phyloP scores from a whole-genome alignment of 139 green algal genomes.

The Chlamydomonas incerta region DNA sequence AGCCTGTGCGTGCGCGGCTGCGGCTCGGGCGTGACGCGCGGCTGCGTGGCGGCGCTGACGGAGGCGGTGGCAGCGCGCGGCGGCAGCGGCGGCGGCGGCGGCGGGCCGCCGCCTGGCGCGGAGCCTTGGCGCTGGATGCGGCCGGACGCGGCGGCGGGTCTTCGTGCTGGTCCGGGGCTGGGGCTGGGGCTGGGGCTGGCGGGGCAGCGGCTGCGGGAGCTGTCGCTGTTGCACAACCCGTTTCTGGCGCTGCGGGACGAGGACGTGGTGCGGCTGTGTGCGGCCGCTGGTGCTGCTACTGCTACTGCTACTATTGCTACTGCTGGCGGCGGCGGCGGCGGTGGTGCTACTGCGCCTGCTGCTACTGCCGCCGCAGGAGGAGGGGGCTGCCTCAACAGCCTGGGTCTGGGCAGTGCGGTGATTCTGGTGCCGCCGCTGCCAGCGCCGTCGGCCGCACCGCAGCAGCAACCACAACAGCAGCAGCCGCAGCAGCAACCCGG shows the following conservation, averaged over 20 bases:
- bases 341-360: not conserved
- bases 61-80: not conserved
- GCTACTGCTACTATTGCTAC: conserved; percentile 7
- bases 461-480: not conserved
- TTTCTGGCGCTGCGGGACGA: conserved; percentile 12
- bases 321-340: no score
- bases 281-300: conserved; percentile 8
- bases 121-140: not conserved
- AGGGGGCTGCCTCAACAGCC: not conserved
- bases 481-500: not conserved
- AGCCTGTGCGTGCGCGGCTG: conserved; percentile 12
- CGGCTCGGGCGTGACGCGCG: conserved; percentile 26
- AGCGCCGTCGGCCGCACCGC: no score
- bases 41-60: not conserved
- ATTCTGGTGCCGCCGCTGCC: not conserved
- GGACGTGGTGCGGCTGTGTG: conserved; percentile 9
- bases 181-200: no score
- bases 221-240: conserved; percentile 39
- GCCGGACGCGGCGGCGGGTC: no score
- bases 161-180: no score
- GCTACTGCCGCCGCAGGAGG: not conserved
- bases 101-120: not conserved
- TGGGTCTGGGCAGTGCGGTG: not conserved
- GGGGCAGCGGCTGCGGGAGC: not conserved
- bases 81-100: not conserved